phyloP scores from a whole-genome alignment of 2,329 filamentous ascomycete genomes.

The Cadophora sp. region DNA sequence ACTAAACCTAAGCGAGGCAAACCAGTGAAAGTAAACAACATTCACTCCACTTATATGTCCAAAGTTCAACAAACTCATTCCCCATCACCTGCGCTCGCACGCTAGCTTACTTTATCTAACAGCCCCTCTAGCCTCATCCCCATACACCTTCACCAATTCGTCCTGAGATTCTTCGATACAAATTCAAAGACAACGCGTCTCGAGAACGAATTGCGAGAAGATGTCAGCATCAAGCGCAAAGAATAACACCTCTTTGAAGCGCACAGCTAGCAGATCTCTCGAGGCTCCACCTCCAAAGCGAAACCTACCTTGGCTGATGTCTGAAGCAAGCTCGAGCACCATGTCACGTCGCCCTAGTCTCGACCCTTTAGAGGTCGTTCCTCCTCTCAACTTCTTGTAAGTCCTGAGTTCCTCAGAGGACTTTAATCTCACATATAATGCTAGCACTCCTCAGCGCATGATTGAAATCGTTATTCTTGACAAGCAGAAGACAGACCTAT shows the following conservation, averaged over 20 bases:
- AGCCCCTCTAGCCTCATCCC: not conserved
- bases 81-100: not conserved
- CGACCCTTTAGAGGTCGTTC: not conserved
- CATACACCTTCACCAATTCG: not conserved
- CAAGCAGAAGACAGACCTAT: not conserved
- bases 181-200: not conserved
- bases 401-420: not conserved
- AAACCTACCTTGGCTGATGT: not conserved
- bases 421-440: not conserved
- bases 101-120: not conserved
- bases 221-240: not conserved
- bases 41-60: not conserved
- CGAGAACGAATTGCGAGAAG: not conserved
- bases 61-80: not conserved
- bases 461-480: not conserved
- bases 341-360: not conserved
- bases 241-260: not conserved
- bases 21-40: not conserved
- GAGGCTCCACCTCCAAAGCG: not conserved
- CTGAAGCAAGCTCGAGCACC: constrained; percentile 8
- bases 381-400: constrained; percentile 6
- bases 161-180: not conserved
- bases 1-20: not conserved
- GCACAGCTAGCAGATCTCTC: not conserved
- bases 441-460: not conserved